Percentiles rank a stretch among this genome's conserved stretches.
Evolutionary conservation across 2,329 filamentous ascomycete species (phyloP).

Genomic region (Hypoxylon sp.): DNA sequence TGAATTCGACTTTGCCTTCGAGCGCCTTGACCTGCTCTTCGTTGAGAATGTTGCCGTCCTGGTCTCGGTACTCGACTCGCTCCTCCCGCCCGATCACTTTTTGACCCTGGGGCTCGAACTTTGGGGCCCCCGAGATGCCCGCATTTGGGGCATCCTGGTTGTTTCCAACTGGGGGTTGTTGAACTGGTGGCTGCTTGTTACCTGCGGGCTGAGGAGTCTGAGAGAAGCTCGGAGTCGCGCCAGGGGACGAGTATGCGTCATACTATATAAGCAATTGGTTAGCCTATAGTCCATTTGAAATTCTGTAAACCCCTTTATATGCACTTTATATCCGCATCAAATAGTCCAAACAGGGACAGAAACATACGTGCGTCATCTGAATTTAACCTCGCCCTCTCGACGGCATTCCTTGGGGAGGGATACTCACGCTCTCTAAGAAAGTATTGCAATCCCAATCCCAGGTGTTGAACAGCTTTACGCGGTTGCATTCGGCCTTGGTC

Average conservation of each 20-base stretch:
- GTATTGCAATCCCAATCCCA: constrained; percentile 99
- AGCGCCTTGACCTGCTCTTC: constrained; percentile 86
- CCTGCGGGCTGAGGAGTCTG: constrained; percentile 50
- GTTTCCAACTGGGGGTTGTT: constrained; percentile 48
- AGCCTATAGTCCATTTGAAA: constrained; percentile 38
- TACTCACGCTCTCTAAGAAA: constrained; percentile 88
- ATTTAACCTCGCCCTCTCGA: constrained; percentile 53
- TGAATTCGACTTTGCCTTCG: constrained; percentile 93
- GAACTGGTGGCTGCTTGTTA: constrained; percentile 45
- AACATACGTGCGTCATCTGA: constrained; percentile 18
- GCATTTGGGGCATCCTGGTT: constrained; percentile 48
- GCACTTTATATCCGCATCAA: constrained; percentile 24
- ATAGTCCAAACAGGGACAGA: constrained; percentile 21
- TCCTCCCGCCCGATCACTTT: constrained; percentile 75
- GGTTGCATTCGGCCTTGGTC: constrained; percentile 89
- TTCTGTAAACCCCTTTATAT: constrained; percentile 14
- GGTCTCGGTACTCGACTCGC: constrained; percentile 93
- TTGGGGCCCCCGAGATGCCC: constrained; percentile 65
- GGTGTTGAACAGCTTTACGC: constrained; percentile 85
- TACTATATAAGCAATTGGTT: constrained; percentile 59
- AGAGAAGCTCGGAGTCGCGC: constrained; percentile 43
- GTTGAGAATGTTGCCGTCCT: constrained; percentile 89
- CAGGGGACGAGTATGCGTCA: constrained; percentile 61
- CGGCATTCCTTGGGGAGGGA: constrained; percentile 57
- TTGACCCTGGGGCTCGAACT: constrained; percentile 62